Conservation (phyloP, 2,329 filamentous ascomycete species). For the Hypomyces perniciosus region DNA sequence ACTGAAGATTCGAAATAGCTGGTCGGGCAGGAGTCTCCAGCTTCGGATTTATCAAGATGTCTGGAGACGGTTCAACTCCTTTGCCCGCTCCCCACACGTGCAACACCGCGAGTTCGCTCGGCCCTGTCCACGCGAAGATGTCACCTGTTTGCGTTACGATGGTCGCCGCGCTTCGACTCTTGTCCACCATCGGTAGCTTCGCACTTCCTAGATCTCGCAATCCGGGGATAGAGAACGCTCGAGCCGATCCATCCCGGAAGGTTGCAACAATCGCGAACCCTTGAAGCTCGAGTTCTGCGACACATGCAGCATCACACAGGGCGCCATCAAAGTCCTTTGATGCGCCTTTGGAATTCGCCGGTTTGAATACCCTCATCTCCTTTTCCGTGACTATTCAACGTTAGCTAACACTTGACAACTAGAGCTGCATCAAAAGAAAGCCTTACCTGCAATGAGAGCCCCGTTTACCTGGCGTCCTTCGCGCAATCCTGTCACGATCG, state of each 20-base stretch:
- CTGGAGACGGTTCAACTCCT: slow-evolving; percentile 55
- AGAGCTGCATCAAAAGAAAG: background rate
- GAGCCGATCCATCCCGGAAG: slow-evolving; percentile 74
- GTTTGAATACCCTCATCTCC: slow-evolving; percentile 82
- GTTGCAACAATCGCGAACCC: slow-evolving; percentile 76
- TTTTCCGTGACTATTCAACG: slow-evolving; percentile 52
- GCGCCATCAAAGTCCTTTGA: slow-evolving; percentile 81
- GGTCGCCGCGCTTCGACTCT: slow-evolving; percentile 62
- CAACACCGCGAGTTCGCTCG: slow-evolving; percentile 77
- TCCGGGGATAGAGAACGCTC: slow-evolving; percentile 80
- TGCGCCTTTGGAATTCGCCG: slow-evolving; percentile 79
- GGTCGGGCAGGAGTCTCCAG: slow-evolving; percentile 71
- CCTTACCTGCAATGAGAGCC: slow-evolving; percentile 66
- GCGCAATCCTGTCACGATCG: slow-evolving; percentile 68
- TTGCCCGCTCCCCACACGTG: slow-evolving; percentile 76
- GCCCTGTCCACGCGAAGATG: slow-evolving; percentile 81
- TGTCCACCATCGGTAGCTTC: slow-evolving; percentile 65
- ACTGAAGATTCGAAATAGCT: slow-evolving; percentile 91
- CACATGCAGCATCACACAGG: slow-evolving; percentile 72
- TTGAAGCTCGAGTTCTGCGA: slow-evolving; percentile 67
- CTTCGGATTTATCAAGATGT: slow-evolving; percentile 73
- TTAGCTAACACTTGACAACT: slow-evolving; percentile 19
- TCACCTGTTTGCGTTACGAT: slow-evolving; percentile 73
- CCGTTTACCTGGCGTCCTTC: slow-evolving; percentile 72
- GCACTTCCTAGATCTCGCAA: slow-evolving; percentile 75